Evolutionary conservation across 23 red algal species (phyloP).

Genomic region (Gracilaria gracilis): DNA sequence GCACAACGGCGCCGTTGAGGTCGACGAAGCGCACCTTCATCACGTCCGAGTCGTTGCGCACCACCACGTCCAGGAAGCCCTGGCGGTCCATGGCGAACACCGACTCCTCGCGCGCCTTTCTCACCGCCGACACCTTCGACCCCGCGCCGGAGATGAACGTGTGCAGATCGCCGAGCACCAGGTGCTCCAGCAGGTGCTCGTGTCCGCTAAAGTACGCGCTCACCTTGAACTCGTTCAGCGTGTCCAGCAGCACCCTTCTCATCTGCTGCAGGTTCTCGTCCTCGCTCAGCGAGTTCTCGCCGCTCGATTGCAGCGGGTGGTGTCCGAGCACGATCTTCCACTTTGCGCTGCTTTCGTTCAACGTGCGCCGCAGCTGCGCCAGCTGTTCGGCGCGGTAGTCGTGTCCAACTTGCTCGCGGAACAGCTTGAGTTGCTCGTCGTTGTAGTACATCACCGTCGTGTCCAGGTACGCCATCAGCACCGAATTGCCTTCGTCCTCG

Average conservation of each 20-base stretch:
- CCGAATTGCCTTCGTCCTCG: conserved; percentile 12
- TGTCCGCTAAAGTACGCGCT: conserved; percentile 64
- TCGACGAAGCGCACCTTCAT: conserved; percentile 61
- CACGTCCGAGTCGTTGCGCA: conserved; percentile 34
- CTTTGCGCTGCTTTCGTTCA: conserved; percentile 32
- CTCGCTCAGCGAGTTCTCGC: conserved; percentile 55
- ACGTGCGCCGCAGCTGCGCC: background rate
- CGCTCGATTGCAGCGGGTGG: conserved; percentile 74
- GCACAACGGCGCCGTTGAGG: conserved; percentile 46
- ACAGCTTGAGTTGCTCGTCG: conserved; percentile 21
- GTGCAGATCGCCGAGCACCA: conserved; percentile 46
- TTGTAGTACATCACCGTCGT: conserved; percentile 72
- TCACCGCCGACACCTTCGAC: conserved; percentile 41
- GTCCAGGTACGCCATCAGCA: conserved; percentile 81
- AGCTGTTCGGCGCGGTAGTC: conserved; percentile 44
- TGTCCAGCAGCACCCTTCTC: conserved; percentile 25
- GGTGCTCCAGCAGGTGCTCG: conserved; percentile 83
- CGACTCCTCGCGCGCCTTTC: background rate
- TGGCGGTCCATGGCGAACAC: conserved; percentile 59
- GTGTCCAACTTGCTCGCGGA: background rate
- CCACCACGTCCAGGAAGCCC: conserved; percentile 51
- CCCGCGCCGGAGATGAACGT: conserved; percentile 69
- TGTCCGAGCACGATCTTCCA: conserved; percentile 86
- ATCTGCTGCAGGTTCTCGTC: conserved; percentile 24
- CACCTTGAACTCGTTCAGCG: conserved; percentile 51